Conservation (phyloP, 352 stramenopile genomes). For the Pythium plurisporium region DNA sequence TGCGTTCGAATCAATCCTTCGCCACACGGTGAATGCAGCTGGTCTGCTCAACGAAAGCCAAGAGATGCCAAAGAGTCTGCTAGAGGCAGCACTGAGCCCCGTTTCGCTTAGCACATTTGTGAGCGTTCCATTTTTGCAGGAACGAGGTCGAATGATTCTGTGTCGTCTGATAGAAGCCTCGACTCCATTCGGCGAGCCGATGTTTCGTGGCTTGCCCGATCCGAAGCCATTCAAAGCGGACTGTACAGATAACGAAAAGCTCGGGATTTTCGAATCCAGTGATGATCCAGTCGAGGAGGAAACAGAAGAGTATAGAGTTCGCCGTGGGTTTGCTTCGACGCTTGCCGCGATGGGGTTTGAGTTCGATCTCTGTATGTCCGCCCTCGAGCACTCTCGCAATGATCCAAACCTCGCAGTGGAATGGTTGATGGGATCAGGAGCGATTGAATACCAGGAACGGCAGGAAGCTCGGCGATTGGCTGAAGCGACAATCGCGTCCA, state of each 20-base stretch:
- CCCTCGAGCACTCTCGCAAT: slow-evolving; percentile 73
- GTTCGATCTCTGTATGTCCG: slow-evolving; percentile 84
- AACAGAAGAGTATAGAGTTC: slow-evolving; percentile 61
- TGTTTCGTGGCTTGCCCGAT: slow-evolving; percentile 69
- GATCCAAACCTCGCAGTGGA: slow-evolving; percentile 82
- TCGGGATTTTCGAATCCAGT: slow-evolving; percentile 26
- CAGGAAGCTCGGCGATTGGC: slow-evolving; percentile 55
- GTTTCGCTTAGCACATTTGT: slow-evolving; percentile 69
- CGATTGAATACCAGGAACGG: slow-evolving; percentile 66
- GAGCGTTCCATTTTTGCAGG: slow-evolving; percentile 68
- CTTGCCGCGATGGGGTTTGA: slow-evolving; percentile 86
- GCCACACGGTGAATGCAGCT: slow-evolving; percentile 27
- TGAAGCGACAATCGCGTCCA: slow-evolving; percentile 34
- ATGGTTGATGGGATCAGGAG: slow-evolving; percentile 80
- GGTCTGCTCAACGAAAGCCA: neutral
- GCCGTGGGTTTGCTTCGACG: slow-evolving; percentile 74
- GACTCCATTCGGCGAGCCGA: slow-evolving; percentile 65
- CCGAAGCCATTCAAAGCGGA: slow-evolving; percentile 36
- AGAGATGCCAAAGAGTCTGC: slow-evolving; percentile 42
- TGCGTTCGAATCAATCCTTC: slow-evolving; percentile 72
- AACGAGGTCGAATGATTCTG: slow-evolving; percentile 80
- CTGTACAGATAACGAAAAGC: neutral
- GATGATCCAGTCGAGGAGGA: slow-evolving; percentile 68
- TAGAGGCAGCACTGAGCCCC: slow-evolving; percentile 59
- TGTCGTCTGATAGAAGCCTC: slow-evolving; percentile 81